phyloP scores from a whole-genome alignment of 139 green algal genomes.

The Coelastrella sp. region DNA sequence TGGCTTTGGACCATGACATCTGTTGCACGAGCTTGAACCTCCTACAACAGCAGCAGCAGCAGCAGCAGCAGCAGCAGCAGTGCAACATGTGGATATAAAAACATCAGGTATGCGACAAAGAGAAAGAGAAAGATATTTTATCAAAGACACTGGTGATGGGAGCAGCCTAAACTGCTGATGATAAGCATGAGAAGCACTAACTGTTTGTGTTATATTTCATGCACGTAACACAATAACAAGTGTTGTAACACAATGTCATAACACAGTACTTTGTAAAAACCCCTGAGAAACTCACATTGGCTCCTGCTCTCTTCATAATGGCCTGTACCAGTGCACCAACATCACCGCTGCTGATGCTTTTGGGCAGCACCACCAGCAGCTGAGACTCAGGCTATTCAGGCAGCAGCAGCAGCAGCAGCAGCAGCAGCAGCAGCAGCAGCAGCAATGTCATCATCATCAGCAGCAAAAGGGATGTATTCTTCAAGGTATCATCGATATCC shows the following conservation, averaged over 20 bases:
- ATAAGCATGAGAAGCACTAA: no score
- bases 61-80: not conserved
- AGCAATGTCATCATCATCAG: not conserved
- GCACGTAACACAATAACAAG: not conserved
- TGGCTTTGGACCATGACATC: not conserved
- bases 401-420: slow-evolving; percentile 9
- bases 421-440: not conserved
- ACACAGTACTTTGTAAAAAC: no score
- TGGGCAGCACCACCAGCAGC: slow-evolving; percentile 3
- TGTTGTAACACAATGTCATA: not conserved
- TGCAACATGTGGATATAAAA: not conserved
- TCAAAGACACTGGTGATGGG: no score
- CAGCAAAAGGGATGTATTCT: not conserved
- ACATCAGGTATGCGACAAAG: not conserved
- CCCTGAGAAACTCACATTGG: not conserved
- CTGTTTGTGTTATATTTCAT: not conserved
- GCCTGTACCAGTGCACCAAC: not conserved
- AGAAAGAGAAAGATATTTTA: not conserved
- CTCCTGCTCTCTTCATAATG: not conserved
- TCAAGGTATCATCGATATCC: not conserved
- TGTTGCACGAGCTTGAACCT: not conserved
- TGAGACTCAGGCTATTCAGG: not conserved
- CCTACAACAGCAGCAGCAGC: not conserved
- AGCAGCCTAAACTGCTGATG: no score
- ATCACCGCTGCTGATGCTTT: not conserved